A percentile compares a stretch with the other conserved stretches of the same genome.
Conservation (phyloP, 352 stramenopile genomes). For the Phytophthora rubi region DNA sequence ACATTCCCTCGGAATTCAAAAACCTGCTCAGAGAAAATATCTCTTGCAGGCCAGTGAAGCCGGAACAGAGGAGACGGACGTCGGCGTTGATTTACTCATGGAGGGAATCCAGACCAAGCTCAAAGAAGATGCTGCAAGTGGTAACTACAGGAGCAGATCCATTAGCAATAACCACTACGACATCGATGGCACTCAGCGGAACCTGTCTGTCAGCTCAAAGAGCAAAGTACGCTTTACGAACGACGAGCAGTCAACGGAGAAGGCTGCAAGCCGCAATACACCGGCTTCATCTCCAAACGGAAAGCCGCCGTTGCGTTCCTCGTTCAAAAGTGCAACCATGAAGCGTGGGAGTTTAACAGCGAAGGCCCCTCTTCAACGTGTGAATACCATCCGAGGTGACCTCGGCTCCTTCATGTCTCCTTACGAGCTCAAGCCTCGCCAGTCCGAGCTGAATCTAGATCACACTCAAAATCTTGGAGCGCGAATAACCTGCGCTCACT, state of each 20-base stretch:
- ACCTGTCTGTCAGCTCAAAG: constrained; percentile 1
- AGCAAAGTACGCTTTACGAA: constrained; percentile 27
- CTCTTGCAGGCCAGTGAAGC: constrained; percentile 46
- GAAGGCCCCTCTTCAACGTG: constrained; percentile 28
- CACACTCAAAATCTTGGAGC: constrained; percentile 57
- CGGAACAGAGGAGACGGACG: constrained; percentile 47
- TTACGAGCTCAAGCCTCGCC: constrained; percentile 25
- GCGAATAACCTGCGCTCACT: constrained; percentile 68
- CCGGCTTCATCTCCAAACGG: background rate
- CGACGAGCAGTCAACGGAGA: constrained; percentile 3
- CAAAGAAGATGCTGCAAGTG: constrained; percentile 30
- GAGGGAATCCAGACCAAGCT: constrained; percentile 38
- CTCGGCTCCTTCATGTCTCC: constrained; percentile 29
- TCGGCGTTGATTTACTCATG: constrained; percentile 40
- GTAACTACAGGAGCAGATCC: constrained; percentile 12
- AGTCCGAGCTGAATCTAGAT: constrained; percentile 1
- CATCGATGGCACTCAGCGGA: background rate
- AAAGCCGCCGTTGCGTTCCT: constrained; percentile 2
- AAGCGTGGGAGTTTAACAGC: constrained; percentile 14
- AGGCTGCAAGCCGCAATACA: background rate
- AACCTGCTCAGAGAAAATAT: constrained; percentile 46
- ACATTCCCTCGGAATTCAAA: constrained; percentile 52
- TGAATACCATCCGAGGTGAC: constrained; percentile 49
- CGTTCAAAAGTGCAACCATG: constrained; percentile 23
- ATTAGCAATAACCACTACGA: constrained; percentile 10